These are phyloP conservation scores for Monosporascus sp. DNA, from an alignment of 2,329 filamentous ascomycete genomes.

Conservation along the genomic window DNA sequence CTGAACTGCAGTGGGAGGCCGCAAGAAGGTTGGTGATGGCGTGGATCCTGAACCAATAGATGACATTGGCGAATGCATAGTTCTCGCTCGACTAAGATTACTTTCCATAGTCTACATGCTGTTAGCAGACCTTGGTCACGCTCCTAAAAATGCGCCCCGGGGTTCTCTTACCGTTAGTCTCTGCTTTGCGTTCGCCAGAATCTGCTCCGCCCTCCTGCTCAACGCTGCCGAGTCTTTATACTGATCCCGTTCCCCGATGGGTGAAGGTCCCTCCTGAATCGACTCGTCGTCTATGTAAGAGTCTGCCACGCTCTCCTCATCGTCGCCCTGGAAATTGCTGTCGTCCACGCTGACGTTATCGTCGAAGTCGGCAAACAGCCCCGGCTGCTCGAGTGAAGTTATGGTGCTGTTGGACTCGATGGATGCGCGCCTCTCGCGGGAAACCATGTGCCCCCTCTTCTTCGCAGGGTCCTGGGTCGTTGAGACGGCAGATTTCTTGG, in stretches of 20 bases:
- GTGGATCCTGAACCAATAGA: constrained; percentile 42
- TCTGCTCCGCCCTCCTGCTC: constrained; percentile 80
- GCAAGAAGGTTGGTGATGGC: constrained; percentile 45
- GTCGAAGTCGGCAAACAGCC: constrained; percentile 57
- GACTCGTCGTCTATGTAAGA: constrained; percentile 46
- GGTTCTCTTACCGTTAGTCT: constrained; percentile 67
- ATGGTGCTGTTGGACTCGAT: constrained; percentile 59
- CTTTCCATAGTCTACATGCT: constrained; percentile 78
- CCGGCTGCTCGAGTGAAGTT: constrained; percentile 44
- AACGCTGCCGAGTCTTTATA: constrained; percentile 70
- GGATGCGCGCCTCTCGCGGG: constrained; percentile 49
- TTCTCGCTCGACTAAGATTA: constrained; percentile 75
- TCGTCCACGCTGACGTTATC: constrained; percentile 59
- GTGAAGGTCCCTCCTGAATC: constrained; percentile 23
- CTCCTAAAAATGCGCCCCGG: background rate
- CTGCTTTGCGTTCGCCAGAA: constrained; percentile 87
- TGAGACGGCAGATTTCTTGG: constrained; percentile 18
- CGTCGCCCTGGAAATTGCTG: constrained; percentile 62
- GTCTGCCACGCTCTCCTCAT: constrained; percentile 61
- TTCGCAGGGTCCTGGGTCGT: constrained; percentile 36
- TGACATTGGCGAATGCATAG: constrained; percentile 47
- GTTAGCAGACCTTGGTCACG: constrained; percentile 16
- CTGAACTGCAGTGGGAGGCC: constrained; percentile 34
- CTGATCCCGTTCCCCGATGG: constrained; percentile 26
- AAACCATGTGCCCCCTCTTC: constrained; percentile 35